These are phyloP conservation scores for Pythium rhizo-oryzae DNA, from an alignment of 352 stramenopile species.

Conservation along the genomic window DNA sequence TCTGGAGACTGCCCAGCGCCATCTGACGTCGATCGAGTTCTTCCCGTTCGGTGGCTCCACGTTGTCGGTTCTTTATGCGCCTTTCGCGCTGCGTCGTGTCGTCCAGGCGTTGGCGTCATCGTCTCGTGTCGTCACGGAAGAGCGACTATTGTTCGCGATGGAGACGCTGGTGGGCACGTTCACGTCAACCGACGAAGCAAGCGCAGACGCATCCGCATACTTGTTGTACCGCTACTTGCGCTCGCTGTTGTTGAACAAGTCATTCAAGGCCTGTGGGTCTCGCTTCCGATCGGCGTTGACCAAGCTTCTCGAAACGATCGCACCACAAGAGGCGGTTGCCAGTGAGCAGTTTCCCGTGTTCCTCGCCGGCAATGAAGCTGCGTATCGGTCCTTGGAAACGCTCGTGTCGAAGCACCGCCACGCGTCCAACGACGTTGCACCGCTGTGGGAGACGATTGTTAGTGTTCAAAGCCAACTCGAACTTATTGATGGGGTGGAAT, in stretches of 20 bases:
- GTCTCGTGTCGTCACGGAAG: conserved; percentile 42
- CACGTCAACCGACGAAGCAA: conserved; percentile 27
- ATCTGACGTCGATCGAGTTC: conserved; percentile 57
- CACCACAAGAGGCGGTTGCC: not conserved
- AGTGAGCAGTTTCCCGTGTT: conserved; percentile 44
- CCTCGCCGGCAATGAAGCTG: conserved; percentile 52
- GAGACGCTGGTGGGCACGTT: conserved; percentile 50
- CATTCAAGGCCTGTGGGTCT: conserved; percentile 40
- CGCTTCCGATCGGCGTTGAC: conserved; percentile 32
- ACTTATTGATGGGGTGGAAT: conserved; percentile 61
- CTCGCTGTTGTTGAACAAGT: conserved; percentile 51
- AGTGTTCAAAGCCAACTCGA: conserved; percentile 48
- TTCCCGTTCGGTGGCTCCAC: conserved; percentile 37
- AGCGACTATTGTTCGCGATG: conserved; percentile 59
- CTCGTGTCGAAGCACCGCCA: conserved; percentile 23
- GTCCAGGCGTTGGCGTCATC: conserved; percentile 43
- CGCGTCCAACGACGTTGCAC: conserved; percentile 34
- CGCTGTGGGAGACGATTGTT: conserved; percentile 44
- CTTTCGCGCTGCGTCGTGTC: conserved; percentile 62
- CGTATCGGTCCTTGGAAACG: conserved; percentile 37
- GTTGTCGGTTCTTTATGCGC: conserved; percentile 42
- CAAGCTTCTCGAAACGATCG: conserved; percentile 29
- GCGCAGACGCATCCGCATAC: conserved; percentile 28
- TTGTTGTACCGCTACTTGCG: conserved; percentile 57
- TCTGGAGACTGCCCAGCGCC: conserved; percentile 43